A percentile compares a stretch with the other conserved stretches of the same genome.
These are phyloP conservation scores for Diplodia intermedia DNA, from an alignment of 2,329 filamentous ascomycete species.

Conservation along the genomic window DNA sequence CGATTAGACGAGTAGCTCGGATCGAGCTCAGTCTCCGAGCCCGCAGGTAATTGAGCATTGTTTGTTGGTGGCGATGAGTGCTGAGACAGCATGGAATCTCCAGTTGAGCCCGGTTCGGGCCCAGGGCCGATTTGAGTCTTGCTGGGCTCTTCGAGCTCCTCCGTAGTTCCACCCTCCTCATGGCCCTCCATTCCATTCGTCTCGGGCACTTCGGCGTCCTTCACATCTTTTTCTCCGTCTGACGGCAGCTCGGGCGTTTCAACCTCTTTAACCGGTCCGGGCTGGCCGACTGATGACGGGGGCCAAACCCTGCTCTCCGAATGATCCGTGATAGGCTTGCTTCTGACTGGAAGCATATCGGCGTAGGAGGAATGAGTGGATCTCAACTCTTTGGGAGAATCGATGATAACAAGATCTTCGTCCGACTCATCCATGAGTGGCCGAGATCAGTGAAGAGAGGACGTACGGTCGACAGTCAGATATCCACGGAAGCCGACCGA, in stretches of 20 bases:
- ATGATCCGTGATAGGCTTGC: background rate
- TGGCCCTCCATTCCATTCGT: background rate
- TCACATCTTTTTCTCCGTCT: background rate
- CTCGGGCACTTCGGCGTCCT: too few species aligned
- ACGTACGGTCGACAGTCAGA: background rate
- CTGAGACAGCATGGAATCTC: background rate
- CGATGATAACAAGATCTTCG: constrained; percentile 1
- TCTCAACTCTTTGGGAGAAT: background rate
- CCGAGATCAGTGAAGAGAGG: background rate
- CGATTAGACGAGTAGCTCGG: background rate
- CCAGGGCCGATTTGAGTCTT: background rate
- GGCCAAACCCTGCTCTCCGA: background rate
- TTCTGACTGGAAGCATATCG: background rate
- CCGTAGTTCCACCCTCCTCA: background rate
- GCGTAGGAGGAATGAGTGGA: background rate
- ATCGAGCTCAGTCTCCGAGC: background rate
- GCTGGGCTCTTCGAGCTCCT: background rate
- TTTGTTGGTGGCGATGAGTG: background rate
- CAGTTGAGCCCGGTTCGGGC: background rate
- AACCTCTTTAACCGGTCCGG: background rate
- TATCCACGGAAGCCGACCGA: background rate
- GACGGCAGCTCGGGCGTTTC: background rate
- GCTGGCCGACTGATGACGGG: background rate
- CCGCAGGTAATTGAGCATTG: background rate
- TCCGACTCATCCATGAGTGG: constrained; percentile 1